Base-by-base conservation (phyloP, 2,329 filamentous ascomycete species). In the Dothiorella sarmentorum region DNA sequence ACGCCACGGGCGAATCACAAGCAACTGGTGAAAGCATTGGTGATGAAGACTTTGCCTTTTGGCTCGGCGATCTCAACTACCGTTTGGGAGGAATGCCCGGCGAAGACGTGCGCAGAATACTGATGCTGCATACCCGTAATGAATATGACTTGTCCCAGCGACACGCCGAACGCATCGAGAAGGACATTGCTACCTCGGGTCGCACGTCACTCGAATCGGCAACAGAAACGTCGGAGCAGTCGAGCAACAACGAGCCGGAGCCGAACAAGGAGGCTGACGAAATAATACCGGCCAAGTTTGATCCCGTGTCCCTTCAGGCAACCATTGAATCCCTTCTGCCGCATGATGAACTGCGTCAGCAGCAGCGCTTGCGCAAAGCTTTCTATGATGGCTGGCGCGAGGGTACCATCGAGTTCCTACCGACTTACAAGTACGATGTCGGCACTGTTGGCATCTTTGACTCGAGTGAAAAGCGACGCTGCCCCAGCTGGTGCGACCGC, bases 61-160 rank as follows among this genome's bases (percentile, higher is more conserved):
- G 93, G 91, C 90, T 96, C 68, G 94, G 94, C 6, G 94, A 99
- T 71, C 80, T 99, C 40, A 99, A 99, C 71, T 99, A 97, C 69
- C 85, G 94, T 29, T 80, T 99, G 0, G 90, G 95, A 52, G 90
- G 88, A 43, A 83, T 97, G 49, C 90, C 93, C 0, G 92, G 91
- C 0, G 89, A 94, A 35, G 94, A 99, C 70, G 94, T 99, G 45
- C 84, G 93, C 29, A 84, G 89, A 47, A 77, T 97, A 6, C 79
- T 99, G 35, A 89, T 87, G 68, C 80, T 97, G 4, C 93, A 97
- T 71, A 88, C 90, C 0, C 81, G 82, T 31, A 90, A 91, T 60
- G 87, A 92, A 73, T 91, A 92, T 70, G 86, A 85, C 65, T 27
- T 59, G 17, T 44, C 57, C n/a, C 47, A 60, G 22, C 33, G 42